Conservation (phyloP, 768 basidiomycete genomes). For the Chalciporus piperatus region DNA sequence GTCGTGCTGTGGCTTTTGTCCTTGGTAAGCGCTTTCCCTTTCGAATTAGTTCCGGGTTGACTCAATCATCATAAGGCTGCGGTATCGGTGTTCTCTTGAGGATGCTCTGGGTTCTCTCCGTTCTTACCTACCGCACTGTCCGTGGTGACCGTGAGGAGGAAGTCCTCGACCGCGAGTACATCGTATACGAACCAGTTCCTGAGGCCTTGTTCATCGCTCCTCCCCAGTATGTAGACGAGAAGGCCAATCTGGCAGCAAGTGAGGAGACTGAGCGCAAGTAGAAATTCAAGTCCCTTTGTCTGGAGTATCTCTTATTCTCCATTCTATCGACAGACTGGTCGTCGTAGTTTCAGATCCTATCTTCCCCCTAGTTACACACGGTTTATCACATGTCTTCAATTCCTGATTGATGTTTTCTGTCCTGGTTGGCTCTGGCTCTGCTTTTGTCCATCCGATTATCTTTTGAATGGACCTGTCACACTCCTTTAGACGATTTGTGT, state of each 20-base stretch:
- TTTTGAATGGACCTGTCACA: slow-evolving; percentile 14
- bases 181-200: slow-evolving; percentile 45
- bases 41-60: background rate
- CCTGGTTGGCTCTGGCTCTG: background rate
- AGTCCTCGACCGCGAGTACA: slow-evolving; percentile 38
- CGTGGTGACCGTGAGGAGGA: slow-evolving; percentile 43
- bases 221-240: slow-evolving; percentile 61
- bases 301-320: background rate
- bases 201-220: slow-evolving; percentile 51
- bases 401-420: slow-evolving; percentile 7
- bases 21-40: slow-evolving; percentile 49
- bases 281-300: background rate
- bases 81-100: slow-evolving; percentile 79
- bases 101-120: slow-evolving; percentile 72
- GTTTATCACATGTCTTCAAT: background rate
- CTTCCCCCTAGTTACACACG: slow-evolving; percentile 7
- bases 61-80: slow-evolving; percentile 48
- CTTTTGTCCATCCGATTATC: background rate
- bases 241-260: slow-evolving; percentile 29
- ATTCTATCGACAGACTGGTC: background rate
- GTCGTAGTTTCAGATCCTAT: background rate
- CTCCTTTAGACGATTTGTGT: slow-evolving; percentile 20
- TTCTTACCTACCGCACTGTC: slow-evolving; percentile 59
- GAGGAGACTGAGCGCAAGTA: slow-evolving; percentile 18
- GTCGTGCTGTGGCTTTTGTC: slow-evolving; percentile 78